These are phyloP conservation scores for Aspergillus sp. DNA, from an alignment of 2,329 filamentous ascomycete genomes.

Conservation along the genomic window DNA sequence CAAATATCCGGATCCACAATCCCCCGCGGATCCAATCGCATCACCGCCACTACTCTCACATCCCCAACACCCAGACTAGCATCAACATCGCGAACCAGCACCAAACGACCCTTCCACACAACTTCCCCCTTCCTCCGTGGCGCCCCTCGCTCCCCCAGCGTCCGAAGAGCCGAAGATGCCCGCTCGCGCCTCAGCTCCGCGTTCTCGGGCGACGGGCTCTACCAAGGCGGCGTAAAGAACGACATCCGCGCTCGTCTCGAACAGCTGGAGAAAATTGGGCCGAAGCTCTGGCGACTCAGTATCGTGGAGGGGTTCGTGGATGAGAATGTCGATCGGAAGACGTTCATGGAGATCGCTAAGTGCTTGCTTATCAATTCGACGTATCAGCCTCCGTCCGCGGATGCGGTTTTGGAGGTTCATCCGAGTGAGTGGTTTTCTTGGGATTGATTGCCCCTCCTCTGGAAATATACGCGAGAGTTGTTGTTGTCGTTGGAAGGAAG, in stretches of 20 bases:
- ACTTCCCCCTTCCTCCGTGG: constrained; percentile 9
- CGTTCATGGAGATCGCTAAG: constrained; percentile 16
- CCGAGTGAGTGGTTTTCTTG: too few species aligned
- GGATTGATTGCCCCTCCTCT: too few species aligned
- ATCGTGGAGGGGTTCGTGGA: not conserved
- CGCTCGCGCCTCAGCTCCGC: not conserved
- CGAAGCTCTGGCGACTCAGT: not conserved
- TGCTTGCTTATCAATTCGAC: constrained; percentile 15
- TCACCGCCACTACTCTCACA: not conserved
- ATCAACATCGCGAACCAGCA: not conserved
- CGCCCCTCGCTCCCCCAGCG: constrained; percentile 9
- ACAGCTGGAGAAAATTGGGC: not conserved
- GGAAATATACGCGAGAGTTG: too few species aligned
- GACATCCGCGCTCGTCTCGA: constrained; percentile 1
- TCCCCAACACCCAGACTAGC: not conserved
- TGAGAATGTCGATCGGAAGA: constrained; percentile 9
- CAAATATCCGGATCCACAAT: not conserved
- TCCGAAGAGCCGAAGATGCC: constrained; percentile 6
- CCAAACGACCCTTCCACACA: constrained; percentile 11
- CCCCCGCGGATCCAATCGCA: not conserved
- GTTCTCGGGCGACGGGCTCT: constrained; percentile 1
- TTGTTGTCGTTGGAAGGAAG: too few species aligned
- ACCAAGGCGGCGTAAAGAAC: not conserved
- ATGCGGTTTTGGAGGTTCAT: not conserved
- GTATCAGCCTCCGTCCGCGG: constrained; percentile 8